Conservation (phyloP, 176 grass and related monocot species). For the Triticum urartu region DNA sequence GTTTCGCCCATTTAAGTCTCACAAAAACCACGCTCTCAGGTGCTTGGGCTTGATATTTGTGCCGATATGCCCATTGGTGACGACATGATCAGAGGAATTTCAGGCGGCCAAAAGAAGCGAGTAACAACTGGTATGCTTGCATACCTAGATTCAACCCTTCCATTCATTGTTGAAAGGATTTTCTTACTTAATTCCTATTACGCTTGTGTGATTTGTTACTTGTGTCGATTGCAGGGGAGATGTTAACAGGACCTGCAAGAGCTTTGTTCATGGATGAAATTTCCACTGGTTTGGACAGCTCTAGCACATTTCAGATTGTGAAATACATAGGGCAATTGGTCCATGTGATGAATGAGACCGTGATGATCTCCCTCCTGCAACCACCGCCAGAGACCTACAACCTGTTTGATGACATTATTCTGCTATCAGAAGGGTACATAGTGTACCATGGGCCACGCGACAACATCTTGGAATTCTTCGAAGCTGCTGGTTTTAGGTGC, state of each 20-base stretch:
- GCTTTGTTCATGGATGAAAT: slow-evolving; percentile 85
- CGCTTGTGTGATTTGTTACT: background rate
- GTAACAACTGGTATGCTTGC: slow-evolving; percentile 58
- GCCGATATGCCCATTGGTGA: slow-evolving; percentile 63
- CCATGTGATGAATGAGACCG: slow-evolving; percentile 65
- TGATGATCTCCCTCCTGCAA: slow-evolving; percentile 66
- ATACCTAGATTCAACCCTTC: background rate
- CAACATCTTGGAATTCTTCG: slow-evolving; percentile 57
- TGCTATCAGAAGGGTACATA: slow-evolving; percentile 63
- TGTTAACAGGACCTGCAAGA: slow-evolving; percentile 63
- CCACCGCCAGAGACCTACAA: slow-evolving; percentile 76
- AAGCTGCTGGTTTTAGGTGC: slow-evolving; percentile 49
- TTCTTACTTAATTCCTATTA: background rate
- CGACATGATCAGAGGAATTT: slow-evolving; percentile 79
- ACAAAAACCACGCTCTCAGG: slow-evolving; percentile 4
- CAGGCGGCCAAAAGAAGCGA: slow-evolving; percentile 69
- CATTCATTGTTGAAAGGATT: background rate
- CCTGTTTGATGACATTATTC: slow-evolving; percentile 70
- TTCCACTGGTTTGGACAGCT: slow-evolving; percentile 78
- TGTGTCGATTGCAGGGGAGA: slow-evolving; percentile 43
- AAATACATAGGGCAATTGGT: slow-evolving; percentile 61
- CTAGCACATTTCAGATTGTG: slow-evolving; percentile 70
- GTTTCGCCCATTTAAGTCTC: slow-evolving; percentile 9
- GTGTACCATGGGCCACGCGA: slow-evolving; percentile 69
- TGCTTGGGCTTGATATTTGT: slow-evolving; percentile 65